Conservation (phyloP, 805 yeast species). For the Diddensiella transvaalensis region DNA sequence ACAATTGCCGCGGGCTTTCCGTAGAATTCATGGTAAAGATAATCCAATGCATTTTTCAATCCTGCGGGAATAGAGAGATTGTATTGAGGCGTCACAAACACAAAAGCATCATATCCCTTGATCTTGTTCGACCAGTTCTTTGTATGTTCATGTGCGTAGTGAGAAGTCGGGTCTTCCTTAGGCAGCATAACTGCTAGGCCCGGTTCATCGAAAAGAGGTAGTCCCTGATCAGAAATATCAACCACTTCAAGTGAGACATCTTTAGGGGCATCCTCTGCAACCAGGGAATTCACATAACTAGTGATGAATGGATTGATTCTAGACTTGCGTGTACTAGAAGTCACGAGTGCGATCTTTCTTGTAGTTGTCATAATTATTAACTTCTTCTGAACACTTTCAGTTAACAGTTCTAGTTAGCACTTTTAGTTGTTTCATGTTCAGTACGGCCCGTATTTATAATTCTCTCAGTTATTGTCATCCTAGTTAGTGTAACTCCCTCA, state of each 20-base stretch:
- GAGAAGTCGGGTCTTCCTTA: conserved; percentile 16
- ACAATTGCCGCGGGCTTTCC: conserved; percentile 35
- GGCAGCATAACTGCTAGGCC: conserved; percentile 27
- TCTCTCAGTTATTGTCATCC: too few relatives aligned
- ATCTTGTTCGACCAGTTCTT: conserved; percentile 32
- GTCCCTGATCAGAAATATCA: conserved; percentile 30
- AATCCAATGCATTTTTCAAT: conserved; percentile 39
- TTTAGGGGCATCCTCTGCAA: not conserved
- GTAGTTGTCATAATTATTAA: not conserved
- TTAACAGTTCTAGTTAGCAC: too few relatives aligned
- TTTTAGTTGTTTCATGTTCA: too few relatives aligned
- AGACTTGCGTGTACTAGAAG: not conserved
- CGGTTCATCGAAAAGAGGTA: conserved; percentile 35
- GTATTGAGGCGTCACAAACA: conserved; percentile 40
- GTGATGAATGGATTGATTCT: conserved; percentile 1
- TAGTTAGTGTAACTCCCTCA: too few relatives aligned
- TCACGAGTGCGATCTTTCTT: not conserved
- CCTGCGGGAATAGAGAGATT: conserved; percentile 39
- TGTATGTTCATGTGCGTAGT: conserved; percentile 29
- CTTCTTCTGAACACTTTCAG: too few relatives aligned
- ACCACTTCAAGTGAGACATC: conserved; percentile 16
- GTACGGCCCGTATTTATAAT: too few relatives aligned
- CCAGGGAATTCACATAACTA: not conserved
- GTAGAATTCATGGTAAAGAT: conserved; percentile 35
- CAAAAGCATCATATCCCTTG: conserved; percentile 27